A percentile compares a stretch with the other conserved stretches of the same genome.
Evolutionary conservation across 2,329 filamentous ascomycete genomes (phyloP).

Genomic region (Aureobasidium sp.): DNA sequence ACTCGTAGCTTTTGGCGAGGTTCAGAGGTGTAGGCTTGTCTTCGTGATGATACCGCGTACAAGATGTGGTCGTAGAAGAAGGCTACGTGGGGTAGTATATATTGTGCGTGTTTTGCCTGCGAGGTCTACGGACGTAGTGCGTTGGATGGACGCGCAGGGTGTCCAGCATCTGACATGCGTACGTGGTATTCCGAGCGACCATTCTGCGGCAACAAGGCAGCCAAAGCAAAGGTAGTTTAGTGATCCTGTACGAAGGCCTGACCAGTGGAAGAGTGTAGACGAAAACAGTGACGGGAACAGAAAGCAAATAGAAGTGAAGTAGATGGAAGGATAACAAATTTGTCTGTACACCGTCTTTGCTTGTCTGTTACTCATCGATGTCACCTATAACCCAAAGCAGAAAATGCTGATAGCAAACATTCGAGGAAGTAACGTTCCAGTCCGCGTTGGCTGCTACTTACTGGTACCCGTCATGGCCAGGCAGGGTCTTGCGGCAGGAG

Average conservation of each 20-base stretch:
- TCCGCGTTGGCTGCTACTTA: background rate
- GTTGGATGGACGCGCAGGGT: background rate
- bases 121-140: background rate
- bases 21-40: background rate
- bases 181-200: background rate
- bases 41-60: background rate
- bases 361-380: background rate
- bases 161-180: background rate
- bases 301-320: background rate
- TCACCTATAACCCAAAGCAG: constrained; percentile 3
- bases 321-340: background rate
- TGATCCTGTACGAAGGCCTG: background rate
- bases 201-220: background rate
- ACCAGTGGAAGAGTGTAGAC: background rate
- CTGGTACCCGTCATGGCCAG: background rate
- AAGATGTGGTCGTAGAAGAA: background rate
- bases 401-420: constrained; percentile 1
- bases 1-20: background rate
- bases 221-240: background rate
- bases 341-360: background rate
- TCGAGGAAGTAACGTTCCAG: background rate
- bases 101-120: background rate
- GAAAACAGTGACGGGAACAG: background rate
- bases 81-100: background rate
- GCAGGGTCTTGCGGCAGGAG: background rate